phyloP scores from a whole-genome alignment of 2,329 filamentous ascomycete genomes.

The Mollisiaceae sp. region DNA sequence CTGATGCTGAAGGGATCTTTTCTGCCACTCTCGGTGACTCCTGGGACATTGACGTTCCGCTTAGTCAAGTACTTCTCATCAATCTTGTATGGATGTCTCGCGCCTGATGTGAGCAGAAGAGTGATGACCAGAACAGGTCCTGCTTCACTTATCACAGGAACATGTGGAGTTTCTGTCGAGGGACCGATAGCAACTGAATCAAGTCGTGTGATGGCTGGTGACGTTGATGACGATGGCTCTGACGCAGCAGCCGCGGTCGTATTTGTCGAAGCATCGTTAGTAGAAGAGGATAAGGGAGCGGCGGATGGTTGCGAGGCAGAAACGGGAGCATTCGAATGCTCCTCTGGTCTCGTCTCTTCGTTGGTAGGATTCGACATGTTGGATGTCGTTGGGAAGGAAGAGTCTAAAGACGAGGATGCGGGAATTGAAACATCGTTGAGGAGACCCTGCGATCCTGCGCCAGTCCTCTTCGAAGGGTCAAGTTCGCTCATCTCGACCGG shows the following conservation, averaged over 20 bases:
- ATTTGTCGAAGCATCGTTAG: conserved; percentile 16
- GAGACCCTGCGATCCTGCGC: conserved; percentile 33
- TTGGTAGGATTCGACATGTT: conserved; percentile 19
- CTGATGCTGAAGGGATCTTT: conserved; percentile 88
- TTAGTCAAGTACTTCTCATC: conserved; percentile 85
- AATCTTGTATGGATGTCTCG: conserved; percentile 87
- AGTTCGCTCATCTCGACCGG: conserved; percentile 38
- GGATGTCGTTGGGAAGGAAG: conserved; percentile 23
- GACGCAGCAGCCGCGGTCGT: conserved; percentile 18
- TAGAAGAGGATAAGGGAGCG: conserved; percentile 21
- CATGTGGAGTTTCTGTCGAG: conserved; percentile 27
- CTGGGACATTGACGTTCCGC: conserved; percentile 77
- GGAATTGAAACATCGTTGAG: conserved; percentile 37
- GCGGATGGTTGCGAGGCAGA: conserved; percentile 14
- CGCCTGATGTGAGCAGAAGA: conserved; percentile 79
- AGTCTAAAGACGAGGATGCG: conserved; percentile 29
- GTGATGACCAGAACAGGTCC: conserved; percentile 71
- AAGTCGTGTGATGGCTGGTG: conserved; percentile 27
- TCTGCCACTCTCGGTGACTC: conserved; percentile 60
- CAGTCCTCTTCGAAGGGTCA: conserved; percentile 29
- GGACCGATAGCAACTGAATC: conserved; percentile 38
- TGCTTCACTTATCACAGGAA: conserved; percentile 40
- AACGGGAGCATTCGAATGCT: conserved; percentile 14
- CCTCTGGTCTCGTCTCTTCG: conserved; percentile 8
- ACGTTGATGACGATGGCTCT: conserved; percentile 10